Conservation (phyloP, 495 filamentous ascomycete genomes). For the Tuber indicum region DNA sequence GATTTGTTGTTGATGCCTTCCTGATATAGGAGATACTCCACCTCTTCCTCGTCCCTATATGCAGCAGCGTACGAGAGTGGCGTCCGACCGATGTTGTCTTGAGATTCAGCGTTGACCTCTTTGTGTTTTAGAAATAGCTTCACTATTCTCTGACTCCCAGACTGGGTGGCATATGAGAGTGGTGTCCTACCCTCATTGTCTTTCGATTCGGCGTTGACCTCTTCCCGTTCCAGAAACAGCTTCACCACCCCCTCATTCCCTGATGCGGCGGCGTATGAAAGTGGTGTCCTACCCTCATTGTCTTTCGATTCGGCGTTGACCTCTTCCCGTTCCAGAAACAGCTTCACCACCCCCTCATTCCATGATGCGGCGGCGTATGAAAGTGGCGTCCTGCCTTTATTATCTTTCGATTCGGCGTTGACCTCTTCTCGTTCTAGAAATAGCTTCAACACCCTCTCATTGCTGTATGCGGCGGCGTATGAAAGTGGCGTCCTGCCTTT, state of each 20-base stretch:
- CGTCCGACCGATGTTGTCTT: no score
- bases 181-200: slow-evolving; percentile 28
- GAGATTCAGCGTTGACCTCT: no score
- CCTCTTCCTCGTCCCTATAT: no score
- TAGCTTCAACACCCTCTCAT: no score
- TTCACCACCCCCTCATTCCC: slow-evolving; percentile 33
- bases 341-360: slow-evolving; percentile 40
- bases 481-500: slow-evolving; percentile 43
- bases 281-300: slow-evolving; percentile 31
- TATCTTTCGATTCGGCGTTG: no score
- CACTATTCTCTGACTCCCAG: slow-evolving; percentile 32
- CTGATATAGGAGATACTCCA: no score
- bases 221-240: slow-evolving; percentile 21
- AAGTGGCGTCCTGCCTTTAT: no score
- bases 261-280: slow-evolving; percentile 38
- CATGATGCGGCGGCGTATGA: background rate
- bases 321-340: slow-evolving; percentile 8
- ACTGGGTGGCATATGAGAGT: slow-evolving; percentile 39
- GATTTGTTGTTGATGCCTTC: no score
- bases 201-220: slow-evolving; percentile 10
- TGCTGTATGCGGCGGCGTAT: slow-evolving; percentile 42
- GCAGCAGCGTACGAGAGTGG: no score
- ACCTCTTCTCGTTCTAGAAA: no score
- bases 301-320: slow-evolving; percentile 13
- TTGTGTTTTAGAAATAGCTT: no score